A percentile compares a stretch with the other conserved stretches of the same genome.
phyloP scores from a whole-genome alignment of 352 stramenopile genomes.

The Globisporangium yorkense region DNA sequence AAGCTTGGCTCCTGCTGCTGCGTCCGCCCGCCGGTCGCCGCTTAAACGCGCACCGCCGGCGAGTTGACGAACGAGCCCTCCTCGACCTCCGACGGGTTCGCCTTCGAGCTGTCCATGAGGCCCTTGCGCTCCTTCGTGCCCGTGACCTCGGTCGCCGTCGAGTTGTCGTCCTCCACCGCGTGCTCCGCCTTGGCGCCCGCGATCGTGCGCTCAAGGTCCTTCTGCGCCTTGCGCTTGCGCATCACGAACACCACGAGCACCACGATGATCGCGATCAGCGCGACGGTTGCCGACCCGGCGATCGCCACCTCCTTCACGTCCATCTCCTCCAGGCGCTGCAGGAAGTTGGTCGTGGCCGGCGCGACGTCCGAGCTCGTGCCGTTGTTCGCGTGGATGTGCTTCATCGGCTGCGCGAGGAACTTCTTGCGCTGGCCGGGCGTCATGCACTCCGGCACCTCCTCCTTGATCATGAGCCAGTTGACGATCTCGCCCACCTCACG shows the following conservation, averaged over 20 bases:
- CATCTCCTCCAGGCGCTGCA: constrained; percentile 51
- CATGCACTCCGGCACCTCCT: constrained; percentile 82
- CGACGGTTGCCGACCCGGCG: constrained; percentile 42
- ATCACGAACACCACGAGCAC: constrained; percentile 64
- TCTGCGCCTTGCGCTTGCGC: constrained; percentile 77
- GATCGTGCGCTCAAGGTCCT: constrained; percentile 75
- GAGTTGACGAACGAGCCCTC: constrained; percentile 85
- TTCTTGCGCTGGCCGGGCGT: constrained; percentile 68
- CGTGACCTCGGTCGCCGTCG: constrained; percentile 39
- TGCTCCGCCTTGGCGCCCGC: constrained; percentile 77
- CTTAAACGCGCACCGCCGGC: constrained; percentile 67
- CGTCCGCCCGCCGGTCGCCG: not conserved
- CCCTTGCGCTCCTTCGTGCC: constrained; percentile 63
- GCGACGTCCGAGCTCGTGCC: constrained; percentile 35
- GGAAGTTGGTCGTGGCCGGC: constrained; percentile 58
- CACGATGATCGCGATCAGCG: constrained; percentile 57
- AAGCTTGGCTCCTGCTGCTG: not conserved
- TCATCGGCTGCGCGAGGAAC: constrained; percentile 81
- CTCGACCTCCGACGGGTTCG: constrained; percentile 52
- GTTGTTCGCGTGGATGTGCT: constrained; percentile 80
- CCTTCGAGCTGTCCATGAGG: constrained; percentile 64
- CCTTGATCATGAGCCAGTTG: constrained; percentile 83
- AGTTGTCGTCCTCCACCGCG: constrained; percentile 62
- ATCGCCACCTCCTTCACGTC: constrained; percentile 71
- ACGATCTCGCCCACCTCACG: constrained; percentile 78